Evolutionary conservation across 768 basidiomycete species (phyloP).

Genomic region (Suillus decipiens): DNA sequence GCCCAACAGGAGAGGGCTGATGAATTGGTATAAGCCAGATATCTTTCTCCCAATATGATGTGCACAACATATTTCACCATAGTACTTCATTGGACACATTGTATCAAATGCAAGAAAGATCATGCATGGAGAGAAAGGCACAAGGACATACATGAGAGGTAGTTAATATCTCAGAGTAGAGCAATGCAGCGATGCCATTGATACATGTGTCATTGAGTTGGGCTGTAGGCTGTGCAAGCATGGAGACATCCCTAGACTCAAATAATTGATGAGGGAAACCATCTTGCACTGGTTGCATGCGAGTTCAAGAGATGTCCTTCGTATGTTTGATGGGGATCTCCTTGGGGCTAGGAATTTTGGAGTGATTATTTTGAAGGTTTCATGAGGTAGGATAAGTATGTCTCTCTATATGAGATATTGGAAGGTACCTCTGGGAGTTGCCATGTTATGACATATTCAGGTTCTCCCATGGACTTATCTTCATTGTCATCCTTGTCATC

Average conservation of each 20-base stretch:
- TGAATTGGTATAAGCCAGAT: too few species aligned
- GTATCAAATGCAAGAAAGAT: neutral
- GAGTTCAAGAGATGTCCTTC: neutral
- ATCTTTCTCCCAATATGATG: too few species aligned
- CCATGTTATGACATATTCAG: neutral
- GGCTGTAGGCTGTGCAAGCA: conserved; percentile 4
- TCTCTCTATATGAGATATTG: neutral
- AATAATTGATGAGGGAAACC: conserved; percentile 8
- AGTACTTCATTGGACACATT: conserved; percentile 2
- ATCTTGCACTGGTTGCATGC: neutral
- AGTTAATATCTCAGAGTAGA: neutral
- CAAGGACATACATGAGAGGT: neutral
- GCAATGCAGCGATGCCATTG: conserved; percentile 7
- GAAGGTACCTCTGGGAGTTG: conserved; percentile 2
- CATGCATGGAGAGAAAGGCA: conserved; percentile 7
- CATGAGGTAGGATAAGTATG: neutral
- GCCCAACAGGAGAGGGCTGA: too few species aligned
- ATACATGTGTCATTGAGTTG: conserved; percentile 12
- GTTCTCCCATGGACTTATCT: too few species aligned
- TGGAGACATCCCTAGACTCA: conserved; percentile 2
- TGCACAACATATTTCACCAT: too few species aligned
- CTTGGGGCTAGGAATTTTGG: neutral
- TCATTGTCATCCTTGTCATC: too few species aligned
- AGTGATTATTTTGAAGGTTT: neutral
- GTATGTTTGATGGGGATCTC: neutral